Conservation (phyloP, 805 yeast genomes). For the Starmerella geochares region DNA sequence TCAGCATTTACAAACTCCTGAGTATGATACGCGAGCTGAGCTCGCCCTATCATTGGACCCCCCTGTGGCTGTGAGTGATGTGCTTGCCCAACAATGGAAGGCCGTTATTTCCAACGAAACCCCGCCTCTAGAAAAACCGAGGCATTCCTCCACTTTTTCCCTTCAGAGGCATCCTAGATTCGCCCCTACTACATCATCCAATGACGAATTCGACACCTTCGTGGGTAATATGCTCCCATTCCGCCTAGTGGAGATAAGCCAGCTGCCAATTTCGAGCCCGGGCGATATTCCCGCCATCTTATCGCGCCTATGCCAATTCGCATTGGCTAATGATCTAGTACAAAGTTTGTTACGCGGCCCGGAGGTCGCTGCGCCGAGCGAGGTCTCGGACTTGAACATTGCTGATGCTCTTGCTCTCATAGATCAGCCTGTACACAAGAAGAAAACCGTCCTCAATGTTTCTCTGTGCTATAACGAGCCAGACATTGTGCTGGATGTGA, state of each 20-base stretch:
- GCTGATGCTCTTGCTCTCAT: constrained; percentile 25
- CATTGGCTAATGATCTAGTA: constrained; percentile 15
- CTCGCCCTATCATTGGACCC: constrained; percentile 31
- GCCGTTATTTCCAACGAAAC: constrained; percentile 12
- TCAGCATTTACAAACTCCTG: constrained; percentile 10
- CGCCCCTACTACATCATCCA: constrained; percentile 2
- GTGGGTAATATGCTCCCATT: constrained; percentile 27
- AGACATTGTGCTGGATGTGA: constrained; percentile 1
- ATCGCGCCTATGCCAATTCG: constrained; percentile 21
- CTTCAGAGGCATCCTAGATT: constrained; percentile 22
- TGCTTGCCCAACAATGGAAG: constrained; percentile 15
- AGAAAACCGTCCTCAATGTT: constrained; percentile 12
- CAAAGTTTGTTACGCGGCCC: constrained; percentile 18
- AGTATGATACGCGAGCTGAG: constrained; percentile 28
- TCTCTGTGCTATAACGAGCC: constrained; percentile 2
- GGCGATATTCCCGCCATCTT: constrained; percentile 26
- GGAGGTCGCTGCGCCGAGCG: constrained; percentile 13
- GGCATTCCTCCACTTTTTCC: constrained; percentile 8
- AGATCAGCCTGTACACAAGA: constrained; percentile 20
- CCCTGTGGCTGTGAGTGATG: constrained; percentile 28
- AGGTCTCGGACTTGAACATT: constrained; percentile 23
- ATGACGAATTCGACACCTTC: constrained; percentile 22
- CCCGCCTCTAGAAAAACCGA: constrained; percentile 17
- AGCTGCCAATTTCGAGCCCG: constrained; percentile 29
- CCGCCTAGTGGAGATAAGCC: constrained; percentile 23